Percentiles rank a stretch among this genome's conserved stretches.
These are phyloP conservation scores for Trametes cinnabarina DNA, from an alignment of 768 basidiomycete genomes.

Conservation along the genomic window DNA sequence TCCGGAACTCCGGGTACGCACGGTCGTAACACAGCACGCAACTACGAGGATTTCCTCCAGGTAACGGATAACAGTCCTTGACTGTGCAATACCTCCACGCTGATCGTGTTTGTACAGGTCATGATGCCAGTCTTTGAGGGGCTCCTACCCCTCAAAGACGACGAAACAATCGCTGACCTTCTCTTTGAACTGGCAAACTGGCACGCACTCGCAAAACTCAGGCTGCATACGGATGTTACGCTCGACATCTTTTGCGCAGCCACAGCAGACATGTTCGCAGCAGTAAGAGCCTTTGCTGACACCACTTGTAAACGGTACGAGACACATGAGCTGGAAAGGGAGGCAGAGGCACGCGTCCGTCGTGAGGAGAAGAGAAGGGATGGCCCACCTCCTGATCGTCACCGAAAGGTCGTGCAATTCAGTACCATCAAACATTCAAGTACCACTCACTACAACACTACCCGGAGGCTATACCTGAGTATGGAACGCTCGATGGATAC, in stretches of 20 bases:
- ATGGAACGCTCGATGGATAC: constrained; percentile 10
- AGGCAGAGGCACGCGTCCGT: not conserved
- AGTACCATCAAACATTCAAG: constrained; percentile 18
- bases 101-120: constrained; percentile 23
- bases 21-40: no score
- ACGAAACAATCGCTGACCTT: constrained; percentile 29
- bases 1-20: no score
- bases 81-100: no score
- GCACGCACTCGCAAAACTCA: constrained; percentile 42
- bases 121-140: constrained; percentile 38
- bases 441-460: constrained; percentile 10
- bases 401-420: not conserved
- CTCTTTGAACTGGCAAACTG: constrained; percentile 34
- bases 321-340: no score
- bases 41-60: constrained; percentile 30
- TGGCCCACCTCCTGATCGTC: constrained; percentile 9
- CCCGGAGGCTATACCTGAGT: not conserved
- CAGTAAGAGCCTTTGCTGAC: constrained; percentile 33
- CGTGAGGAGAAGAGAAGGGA: not conserved
- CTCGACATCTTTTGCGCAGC: constrained; percentile 25
- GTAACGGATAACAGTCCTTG: not conserved
- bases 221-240: constrained; percentile 38
- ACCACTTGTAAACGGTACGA: constrained; percentile 26
- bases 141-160: constrained; percentile 20
- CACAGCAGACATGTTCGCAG: constrained; percentile 29